Conservation (phyloP, 352 stramenopile species). For the Aphanomyces invadans region DNA sequence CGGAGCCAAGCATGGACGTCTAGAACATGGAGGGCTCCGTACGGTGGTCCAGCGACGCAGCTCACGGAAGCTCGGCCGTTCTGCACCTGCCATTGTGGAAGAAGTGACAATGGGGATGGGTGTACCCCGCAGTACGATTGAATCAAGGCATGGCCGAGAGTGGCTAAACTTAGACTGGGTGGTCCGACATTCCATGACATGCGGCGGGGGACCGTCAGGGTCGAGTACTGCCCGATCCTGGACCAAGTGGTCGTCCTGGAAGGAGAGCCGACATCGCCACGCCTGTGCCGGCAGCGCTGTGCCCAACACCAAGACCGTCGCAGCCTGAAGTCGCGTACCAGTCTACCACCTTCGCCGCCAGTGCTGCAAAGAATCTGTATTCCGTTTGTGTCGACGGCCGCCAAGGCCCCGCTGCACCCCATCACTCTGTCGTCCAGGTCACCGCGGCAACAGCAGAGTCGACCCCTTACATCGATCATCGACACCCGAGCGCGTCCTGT, state of each 20-base stretch:
- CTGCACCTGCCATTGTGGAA: too few relatives aligned
- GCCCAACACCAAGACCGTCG: not conserved
- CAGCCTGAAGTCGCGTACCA: too few relatives aligned
- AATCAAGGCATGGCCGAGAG: not conserved
- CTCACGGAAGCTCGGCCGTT: too few relatives aligned
- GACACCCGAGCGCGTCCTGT: not conserved
- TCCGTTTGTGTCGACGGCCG: not conserved
- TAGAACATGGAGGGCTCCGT: too few relatives aligned
- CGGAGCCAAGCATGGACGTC: too few relatives aligned
- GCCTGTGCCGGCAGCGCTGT: not conserved
- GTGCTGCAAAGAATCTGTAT: not conserved
- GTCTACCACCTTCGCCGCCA: too few relatives aligned
- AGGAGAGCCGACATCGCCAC: not conserved
- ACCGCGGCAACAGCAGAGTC: not conserved
- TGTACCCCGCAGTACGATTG: not conserved
- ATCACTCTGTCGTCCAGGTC: not conserved
- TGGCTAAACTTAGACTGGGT: not conserved
- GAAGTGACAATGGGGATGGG: too few relatives aligned
- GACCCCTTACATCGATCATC: not conserved
- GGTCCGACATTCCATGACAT: not conserved
- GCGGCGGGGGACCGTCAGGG: conserved; percentile 14
- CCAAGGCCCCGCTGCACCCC: not conserved
- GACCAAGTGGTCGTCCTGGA: conserved; percentile 5
- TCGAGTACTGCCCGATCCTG: not conserved
- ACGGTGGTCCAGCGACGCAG: too few relatives aligned